Conservation (phyloP, 441 rosid genomes). For the Pelargonium cotyledonis region DNA sequence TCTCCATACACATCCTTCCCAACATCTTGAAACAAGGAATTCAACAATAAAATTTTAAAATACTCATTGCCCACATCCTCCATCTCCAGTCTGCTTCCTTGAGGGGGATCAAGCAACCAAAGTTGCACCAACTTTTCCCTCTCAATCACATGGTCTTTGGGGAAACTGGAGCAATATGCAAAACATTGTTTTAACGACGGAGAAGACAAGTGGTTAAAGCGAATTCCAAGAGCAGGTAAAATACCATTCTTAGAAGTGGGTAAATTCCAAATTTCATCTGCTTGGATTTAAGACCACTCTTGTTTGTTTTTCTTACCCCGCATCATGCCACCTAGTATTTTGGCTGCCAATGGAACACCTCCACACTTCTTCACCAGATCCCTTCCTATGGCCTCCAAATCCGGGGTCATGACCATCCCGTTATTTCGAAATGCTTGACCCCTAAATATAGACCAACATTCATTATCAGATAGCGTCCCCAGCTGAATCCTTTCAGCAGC, state of each 20-base stretch:
- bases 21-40: conserved; percentile 12
- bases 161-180: conserved; percentile 16
- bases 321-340: conserved; percentile 8
- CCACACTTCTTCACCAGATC: conserved; percentile 8
- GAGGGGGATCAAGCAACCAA: background rate
- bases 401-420: background rate
- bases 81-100: background rate
- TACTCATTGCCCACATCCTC: conserved; percentile 8
- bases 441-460: conserved; percentile 21
- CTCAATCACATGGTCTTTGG: conserved; percentile 7
- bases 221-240: background rate
- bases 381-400: conserved; percentile 10
- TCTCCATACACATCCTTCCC: background rate
- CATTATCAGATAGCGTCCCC: background rate
- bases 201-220: conserved; percentile 11
- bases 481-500: background rate
- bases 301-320: background rate
- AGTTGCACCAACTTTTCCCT: conserved; percentile 10
- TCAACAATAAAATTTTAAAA: background rate
- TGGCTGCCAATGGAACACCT: conserved; percentile 16
- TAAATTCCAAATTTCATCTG: background rate
- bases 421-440: background rate
- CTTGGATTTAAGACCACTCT: conserved; percentile 10
- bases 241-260: background rate
- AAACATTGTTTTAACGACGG: conserved; percentile 13